Evolutionary conservation across 495 filamentous ascomycete genomes (phyloP).

Genomic region (Tricharina praecox): DNA sequence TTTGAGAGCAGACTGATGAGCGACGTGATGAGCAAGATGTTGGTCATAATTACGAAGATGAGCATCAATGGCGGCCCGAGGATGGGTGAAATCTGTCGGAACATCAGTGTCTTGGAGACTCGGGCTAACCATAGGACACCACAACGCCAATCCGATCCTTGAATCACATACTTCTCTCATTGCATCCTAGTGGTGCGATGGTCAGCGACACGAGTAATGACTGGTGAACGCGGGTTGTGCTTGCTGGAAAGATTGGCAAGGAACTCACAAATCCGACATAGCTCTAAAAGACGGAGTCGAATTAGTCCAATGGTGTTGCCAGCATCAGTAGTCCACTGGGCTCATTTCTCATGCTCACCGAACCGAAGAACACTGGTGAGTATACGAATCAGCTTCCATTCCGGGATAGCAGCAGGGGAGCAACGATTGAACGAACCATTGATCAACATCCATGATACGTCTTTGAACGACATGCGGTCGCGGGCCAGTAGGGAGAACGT

Average conservation of each 20-base stretch:
- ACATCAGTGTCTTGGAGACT: conserved; percentile 7
- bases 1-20: conserved; percentile 84
- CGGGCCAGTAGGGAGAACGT: conserved; percentile 81
- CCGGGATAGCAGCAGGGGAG: neutral
- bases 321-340: neutral
- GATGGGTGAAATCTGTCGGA: conserved; percentile 33
- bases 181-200: conserved; percentile 25
- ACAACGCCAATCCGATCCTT: too few species aligned
- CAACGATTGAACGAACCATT: conserved; percentile 47
- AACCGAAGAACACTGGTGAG: conserved; percentile 39
- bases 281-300: conserved; percentile 29
- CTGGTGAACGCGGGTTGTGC: neutral
- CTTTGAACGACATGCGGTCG: conserved; percentile 48
- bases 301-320: neutral
- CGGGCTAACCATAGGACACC: neutral
- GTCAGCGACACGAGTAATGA: conserved; percentile 9
- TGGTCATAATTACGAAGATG: conserved; percentile 71
- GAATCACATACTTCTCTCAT: conserved; percentile 38
- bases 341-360: conserved; percentile 27
- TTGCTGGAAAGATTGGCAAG: neutral
- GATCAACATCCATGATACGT: conserved; percentile 77
- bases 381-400: conserved; percentile 11
- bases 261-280: conserved; percentile 63
- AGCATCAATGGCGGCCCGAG: conserved; percentile 56
- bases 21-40: conserved; percentile 79